Evolutionary conservation across 2,329 filamentous ascomycete genomes (phyloP).

Genomic region (Penicillium italicum): DNA sequence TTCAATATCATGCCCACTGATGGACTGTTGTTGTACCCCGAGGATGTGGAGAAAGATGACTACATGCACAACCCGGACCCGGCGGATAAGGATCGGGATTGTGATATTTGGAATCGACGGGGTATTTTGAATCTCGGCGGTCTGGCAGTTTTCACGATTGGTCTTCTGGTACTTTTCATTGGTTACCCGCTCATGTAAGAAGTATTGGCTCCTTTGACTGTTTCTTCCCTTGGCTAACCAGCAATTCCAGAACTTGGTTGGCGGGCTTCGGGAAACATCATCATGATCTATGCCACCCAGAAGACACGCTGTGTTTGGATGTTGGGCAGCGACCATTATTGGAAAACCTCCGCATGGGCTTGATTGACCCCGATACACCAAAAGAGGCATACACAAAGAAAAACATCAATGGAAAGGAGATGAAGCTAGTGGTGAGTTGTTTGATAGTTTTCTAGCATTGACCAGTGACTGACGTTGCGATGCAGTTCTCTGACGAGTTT

Average conservation of each 20-base stretch:
- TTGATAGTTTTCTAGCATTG: not conserved
- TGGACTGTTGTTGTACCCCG: conserved; percentile 63
- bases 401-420: conserved; percentile 56
- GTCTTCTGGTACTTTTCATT: conserved; percentile 63
- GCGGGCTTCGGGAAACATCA: conserved; percentile 39
- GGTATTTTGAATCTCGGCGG: conserved; percentile 64
- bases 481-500: conserved; percentile 67
- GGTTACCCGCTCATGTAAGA: conserved; percentile 66
- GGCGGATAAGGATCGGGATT: conserved; percentile 58
- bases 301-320: conserved; percentile 49
- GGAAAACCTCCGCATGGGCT: conserved; percentile 56
- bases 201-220: not conserved
- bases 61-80: conserved; percentile 68
- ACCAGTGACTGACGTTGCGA: conserved; percentile 1
- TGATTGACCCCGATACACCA: conserved; percentile 68
- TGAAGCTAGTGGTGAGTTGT: conserved; percentile 57
- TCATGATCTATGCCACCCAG: conserved; percentile 29
- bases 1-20: conserved; percentile 68
- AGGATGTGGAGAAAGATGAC: conserved; percentile 71
- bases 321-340: conserved; percentile 51
- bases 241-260: conserved; percentile 53
- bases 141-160: conserved; percentile 56
- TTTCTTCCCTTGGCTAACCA: not conserved
- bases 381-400: conserved; percentile 54
- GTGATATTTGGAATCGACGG: conserved; percentile 62